Conservation (phyloP, 176 grass and related monocot genomes). For the Phragmites australis region DNA sequence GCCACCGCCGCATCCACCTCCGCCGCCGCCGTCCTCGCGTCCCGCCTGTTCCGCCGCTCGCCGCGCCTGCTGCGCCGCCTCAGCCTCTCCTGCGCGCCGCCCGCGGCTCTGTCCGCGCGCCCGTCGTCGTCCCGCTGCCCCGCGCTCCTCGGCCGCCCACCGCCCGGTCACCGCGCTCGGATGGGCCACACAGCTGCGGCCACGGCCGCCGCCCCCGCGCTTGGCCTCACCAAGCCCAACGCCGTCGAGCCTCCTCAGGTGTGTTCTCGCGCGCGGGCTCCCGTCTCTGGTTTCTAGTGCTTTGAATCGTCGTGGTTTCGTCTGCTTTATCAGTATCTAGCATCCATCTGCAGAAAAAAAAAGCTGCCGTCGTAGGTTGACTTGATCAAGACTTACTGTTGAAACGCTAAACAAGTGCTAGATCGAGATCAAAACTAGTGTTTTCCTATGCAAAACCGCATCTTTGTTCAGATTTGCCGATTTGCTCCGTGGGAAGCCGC, state of each 20-base stretch:
- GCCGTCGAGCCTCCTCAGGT: constrained; percentile 80
- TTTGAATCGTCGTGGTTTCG: constrained; percentile 5
- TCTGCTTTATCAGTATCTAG: constrained; percentile 3
- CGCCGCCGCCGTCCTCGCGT: constrained; percentile 42
- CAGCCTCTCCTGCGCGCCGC: background rate
- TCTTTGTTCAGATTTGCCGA: background rate
- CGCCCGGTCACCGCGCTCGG: constrained; percentile 46
- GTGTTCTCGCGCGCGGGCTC: background rate
- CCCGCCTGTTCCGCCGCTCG: constrained; percentile 32
- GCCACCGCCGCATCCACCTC: constrained; percentile 51
- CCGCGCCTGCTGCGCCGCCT: constrained; percentile 34
- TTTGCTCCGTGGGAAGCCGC: background rate
- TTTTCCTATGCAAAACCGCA: background rate
- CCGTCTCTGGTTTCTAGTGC: background rate
- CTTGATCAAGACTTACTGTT: constrained; percentile 7
- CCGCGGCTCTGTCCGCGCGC: constrained; percentile 11
- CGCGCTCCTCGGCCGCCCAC: background rate
- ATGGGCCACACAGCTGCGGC: constrained; percentile 69
- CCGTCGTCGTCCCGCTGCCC: constrained; percentile 15
- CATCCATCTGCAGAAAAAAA: background rate
- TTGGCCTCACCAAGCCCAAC: constrained; percentile 81
- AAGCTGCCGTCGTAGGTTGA: background rate
- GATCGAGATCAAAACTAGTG: constrained; percentile 22
- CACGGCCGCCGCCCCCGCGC: constrained; percentile 37
- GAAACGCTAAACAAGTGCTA: background rate